phyloP scores from a whole-genome alignment of 371 early-diverging fungal genomes.

The Rhizopus microsporus region DNA sequence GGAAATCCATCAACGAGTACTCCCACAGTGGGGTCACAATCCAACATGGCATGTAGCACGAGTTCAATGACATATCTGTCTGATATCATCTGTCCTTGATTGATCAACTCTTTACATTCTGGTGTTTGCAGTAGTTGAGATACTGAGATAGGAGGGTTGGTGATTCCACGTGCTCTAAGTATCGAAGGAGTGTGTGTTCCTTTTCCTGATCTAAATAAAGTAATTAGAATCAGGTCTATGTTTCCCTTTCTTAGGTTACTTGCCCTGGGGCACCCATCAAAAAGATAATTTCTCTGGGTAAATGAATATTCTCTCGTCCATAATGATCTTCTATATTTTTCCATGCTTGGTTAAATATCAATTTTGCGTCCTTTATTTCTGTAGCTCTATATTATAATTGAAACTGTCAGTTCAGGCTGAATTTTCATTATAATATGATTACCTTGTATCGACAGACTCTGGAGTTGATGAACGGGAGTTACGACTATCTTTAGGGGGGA shows the following conservation, averaged over 20 bases:
- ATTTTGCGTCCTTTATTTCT: constrained; percentile 68
- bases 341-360: constrained; percentile 73
- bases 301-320: constrained; percentile 60
- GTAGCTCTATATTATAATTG: constrained; percentile 25
- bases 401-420: background rate
- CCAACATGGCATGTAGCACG: constrained; percentile 59
- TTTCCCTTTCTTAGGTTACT: background rate
- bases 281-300: constrained; percentile 70
- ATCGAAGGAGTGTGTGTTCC: constrained; percentile 73
- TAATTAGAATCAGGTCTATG: background rate
- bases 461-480: constrained; percentile 12
- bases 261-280: constrained; percentile 74
- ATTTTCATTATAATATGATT: background rate
- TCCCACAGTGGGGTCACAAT: constrained; percentile 64
- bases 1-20: constrained; percentile 74
- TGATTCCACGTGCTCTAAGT: constrained; percentile 62
- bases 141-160: constrained; percentile 68
- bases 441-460: constrained; percentile 23
- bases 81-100: constrained; percentile 68
- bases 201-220: constrained; percentile 54
- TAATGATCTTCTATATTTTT: constrained; percentile 64
- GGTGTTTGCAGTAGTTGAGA: constrained; percentile 63
- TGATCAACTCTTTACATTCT: constrained; percentile 65
- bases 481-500: constrained; percentile 8
- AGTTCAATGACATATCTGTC: constrained; percentile 66